These are phyloP conservation scores for Wallacemonas sp. DNA, from an alignment of 208 protist genomes.

Conservation along the genomic window DNA sequence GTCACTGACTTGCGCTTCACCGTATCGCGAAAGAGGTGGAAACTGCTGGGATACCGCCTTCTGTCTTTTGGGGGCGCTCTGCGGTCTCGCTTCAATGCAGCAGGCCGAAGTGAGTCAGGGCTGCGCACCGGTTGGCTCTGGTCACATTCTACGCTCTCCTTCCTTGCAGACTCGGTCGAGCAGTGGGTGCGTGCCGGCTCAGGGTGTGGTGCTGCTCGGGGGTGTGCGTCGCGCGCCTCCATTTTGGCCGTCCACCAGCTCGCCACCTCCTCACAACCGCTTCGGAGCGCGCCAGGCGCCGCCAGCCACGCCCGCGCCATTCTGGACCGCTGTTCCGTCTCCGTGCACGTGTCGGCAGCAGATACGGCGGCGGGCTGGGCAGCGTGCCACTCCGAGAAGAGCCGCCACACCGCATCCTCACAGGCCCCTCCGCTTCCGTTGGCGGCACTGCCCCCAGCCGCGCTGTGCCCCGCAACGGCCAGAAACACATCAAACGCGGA, in stretches of 20 bases:
- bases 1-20: conserved; percentile 16
- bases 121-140: too few species aligned
- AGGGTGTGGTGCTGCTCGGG: too few species aligned
- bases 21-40: conserved; percentile 28
- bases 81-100: too few species aligned
- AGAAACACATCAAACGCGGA: conserved; percentile 19
- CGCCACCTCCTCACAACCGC: conserved; percentile 6
- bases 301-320: conserved; percentile 36
- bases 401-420: background rate
- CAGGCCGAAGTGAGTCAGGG: too few species aligned
- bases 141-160: too few species aligned
- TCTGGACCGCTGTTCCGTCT: background rate
- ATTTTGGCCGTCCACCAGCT: background rate
- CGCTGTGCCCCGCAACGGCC: conserved; percentile 1
- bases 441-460: conserved; percentile 18
- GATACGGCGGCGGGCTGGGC: background rate
- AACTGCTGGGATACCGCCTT: conserved; percentile 25
- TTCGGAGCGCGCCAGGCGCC: conserved; percentile 16
- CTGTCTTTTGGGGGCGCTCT: background rate
- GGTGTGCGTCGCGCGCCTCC: background rate
- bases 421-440: conserved; percentile 16
- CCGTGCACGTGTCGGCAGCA: background rate
- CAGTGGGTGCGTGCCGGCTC: too few species aligned
- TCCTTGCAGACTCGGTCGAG: too few species aligned
- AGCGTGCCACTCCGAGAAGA: background rate